Evolutionary conservation across 768 basidiomycete genomes (phyloP), one percentile per base, ranked within the genome.

Genomic region (Mycena amicta): DNA sequence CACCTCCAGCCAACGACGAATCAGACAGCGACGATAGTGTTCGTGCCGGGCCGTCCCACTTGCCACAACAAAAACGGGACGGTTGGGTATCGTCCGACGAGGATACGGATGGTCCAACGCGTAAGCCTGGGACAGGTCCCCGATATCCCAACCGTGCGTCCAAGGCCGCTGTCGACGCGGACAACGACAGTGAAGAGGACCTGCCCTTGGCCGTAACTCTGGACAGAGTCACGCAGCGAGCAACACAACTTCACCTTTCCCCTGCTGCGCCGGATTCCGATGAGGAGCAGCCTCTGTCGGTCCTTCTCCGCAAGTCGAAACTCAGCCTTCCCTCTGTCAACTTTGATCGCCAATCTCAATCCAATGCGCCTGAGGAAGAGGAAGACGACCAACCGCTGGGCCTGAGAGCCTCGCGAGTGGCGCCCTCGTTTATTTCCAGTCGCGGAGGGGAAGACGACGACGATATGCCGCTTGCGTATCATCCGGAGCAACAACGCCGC

Each of bases 401-500:
- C 30, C 74, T 92, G 47, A 85, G 86, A 53, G 83, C 80, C 4
- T 89, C 89, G 26, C 79, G 78, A 50, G 65, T 80, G 27, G 66
- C 67, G n/a, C 68, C 71, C 26, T 68, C 71, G 41, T 62, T 57
- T 25, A 60, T 51, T 27, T 53, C 58, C 13, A 61, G 60, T 13
- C 66, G 57, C 29, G 71, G 67, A 29, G 75, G 68, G 27, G 80
- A 75, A 18, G 85, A 81, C 46, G 89, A 90, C 43, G 89, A 92
- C 60, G 85, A 92, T 65, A 75, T 75, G 55, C 90, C 90, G 5
- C 76, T 92, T 25, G 90, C 81, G 2, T 73, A 88, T 59, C 89
- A 90, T 67, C 89, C 89, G 13, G 89, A 92, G 64, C 91, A 93
- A 63, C 88, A 92, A 64, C 85, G 89, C 54, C 83, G 83, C 60